Base-by-base conservation (phyloP, 2,329 filamentous ascomycete species). In the Clonostachys sp. region DNA sequence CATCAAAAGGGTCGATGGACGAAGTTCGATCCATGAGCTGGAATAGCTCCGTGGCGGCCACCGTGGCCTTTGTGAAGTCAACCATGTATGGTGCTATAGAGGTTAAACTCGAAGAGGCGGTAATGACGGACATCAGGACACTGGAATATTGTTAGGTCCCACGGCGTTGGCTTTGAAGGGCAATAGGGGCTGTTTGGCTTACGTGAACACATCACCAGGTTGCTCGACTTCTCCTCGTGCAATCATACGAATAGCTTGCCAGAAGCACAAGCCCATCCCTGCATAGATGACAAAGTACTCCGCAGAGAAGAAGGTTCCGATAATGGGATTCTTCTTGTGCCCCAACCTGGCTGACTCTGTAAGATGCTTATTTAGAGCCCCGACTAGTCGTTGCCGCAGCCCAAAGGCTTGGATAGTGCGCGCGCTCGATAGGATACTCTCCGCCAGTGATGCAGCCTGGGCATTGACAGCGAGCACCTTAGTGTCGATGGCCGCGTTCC, bases 361-460 rank as follows among this genome's bases (percentile, higher is more conserved):
- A 34, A 97, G 73, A 62, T 95, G 88, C 3, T 61, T 63, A 57
- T 95, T 88, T 62, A 97, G 97, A 64, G 92, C 86, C 52, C 78
- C 79, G 12, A 91, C 89, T n/a, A 97, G 78, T 53, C 92, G 91
- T 48, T 92, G 87, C 65, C 97, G 91, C 0, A 91, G 96, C 40
- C 90, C 90, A 60, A 96, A 99, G 34, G 94, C 94, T 8, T 89
- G 84, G 7, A 92, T 88, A 61, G 95, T 97, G 53, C 94, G 85
- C 55, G 96, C 87, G 2, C 91, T 96, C 64, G 89, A 91, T 58
- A 99, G 80, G 47, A 96, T 92, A 68, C 97, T 94, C 61, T 97
- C 94, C 5, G 90, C 92, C 12, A 97, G 80, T 2, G 86, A 91
- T 48, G 91, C 92, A 53, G 91, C 92, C 44, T 83, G 75, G 33